These are phyloP conservation scores for Scutellaria galericulata DNA, from an alignment of 257 asterid genomes.

Conservation along the genomic window DNA sequence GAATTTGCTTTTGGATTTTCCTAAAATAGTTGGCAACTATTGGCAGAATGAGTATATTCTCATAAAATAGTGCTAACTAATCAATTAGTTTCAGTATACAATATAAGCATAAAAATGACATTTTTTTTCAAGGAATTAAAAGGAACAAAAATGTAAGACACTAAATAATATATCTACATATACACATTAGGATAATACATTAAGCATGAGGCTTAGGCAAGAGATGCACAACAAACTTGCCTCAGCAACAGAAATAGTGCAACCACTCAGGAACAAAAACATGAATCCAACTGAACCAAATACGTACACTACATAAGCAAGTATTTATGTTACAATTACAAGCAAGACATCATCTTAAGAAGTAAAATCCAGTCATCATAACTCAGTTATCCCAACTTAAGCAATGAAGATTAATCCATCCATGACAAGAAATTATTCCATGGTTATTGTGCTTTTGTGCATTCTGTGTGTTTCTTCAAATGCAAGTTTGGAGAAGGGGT, in stretches of 20 bases:
- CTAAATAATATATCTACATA: neutral
- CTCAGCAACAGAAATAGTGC: conserved; percentile 36
- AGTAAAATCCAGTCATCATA: conserved; percentile 18
- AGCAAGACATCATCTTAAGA: neutral
- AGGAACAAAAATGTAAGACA: neutral
- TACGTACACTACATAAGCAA: conserved; percentile 28
- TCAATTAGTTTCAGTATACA: too few relatives aligned
- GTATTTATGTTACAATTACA: neutral
- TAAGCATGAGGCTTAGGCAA: neutral
- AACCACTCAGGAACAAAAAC: conserved; percentile 41
- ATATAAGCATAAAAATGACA: too few relatives aligned
- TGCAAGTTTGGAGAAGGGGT: conserved; percentile 31
- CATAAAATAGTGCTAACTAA: too few relatives aligned
- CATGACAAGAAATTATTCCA: conserved; percentile 17
- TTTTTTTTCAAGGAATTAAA: too few relatives aligned
- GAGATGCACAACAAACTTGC: conserved; percentile 40
- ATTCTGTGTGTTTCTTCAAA: conserved; percentile 35
- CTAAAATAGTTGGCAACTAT: too few relatives aligned
- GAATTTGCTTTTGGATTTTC: too few relatives aligned
- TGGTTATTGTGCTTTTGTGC: conserved; percentile 36
- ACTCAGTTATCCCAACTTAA: conserved; percentile 18
- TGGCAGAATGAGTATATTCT: too few relatives aligned
- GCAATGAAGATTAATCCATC: conserved; percentile 39
- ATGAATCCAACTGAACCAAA: conserved; percentile 51
- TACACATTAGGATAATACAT: neutral